Conservation (phyloP, 2,329 filamentous ascomycete genomes). For the Talaromyces sp. region DNA sequence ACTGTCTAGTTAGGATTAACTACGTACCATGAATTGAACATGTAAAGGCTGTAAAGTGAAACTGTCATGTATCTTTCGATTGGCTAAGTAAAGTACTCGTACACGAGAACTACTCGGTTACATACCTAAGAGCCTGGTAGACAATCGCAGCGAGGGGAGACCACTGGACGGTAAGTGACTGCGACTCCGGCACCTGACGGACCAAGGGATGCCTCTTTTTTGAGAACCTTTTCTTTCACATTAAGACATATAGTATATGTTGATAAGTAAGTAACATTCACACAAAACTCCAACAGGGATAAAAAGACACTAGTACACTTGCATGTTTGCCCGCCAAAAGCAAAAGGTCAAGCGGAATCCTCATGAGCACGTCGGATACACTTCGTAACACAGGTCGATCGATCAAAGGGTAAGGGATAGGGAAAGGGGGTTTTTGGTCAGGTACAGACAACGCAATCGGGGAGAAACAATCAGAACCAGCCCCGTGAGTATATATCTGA, state of each 20-base stretch:
- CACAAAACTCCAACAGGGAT: background rate
- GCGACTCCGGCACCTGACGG: background rate
- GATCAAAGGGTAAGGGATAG: background rate
- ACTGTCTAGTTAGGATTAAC: too few relatives aligned
- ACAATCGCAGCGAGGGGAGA: background rate
- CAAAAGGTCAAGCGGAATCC: slow-evolving; percentile 1
- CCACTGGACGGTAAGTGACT: background rate
- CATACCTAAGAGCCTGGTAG: too few relatives aligned
- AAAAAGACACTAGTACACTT: slow-evolving; percentile 5
- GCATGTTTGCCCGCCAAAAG: background rate
- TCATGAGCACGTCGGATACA: slow-evolving; percentile 1
- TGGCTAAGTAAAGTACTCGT: background rate
- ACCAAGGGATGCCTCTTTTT: background rate
- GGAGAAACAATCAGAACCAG: background rate
- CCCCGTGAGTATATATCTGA: background rate
- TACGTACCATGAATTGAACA: too few relatives aligned
- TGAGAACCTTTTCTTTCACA: background rate
- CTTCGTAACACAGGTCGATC: background rate
- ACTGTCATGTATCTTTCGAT: background rate
- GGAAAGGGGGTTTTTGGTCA: background rate
- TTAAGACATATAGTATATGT: background rate
- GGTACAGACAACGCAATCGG: background rate
- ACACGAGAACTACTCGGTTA: background rate
- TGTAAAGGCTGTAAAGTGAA: background rate
- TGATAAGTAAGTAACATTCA: slow-evolving; percentile 3